Conservation (phyloP, 306 rosid genomes). For the Pterocarpus macrocarpus region DNA sequence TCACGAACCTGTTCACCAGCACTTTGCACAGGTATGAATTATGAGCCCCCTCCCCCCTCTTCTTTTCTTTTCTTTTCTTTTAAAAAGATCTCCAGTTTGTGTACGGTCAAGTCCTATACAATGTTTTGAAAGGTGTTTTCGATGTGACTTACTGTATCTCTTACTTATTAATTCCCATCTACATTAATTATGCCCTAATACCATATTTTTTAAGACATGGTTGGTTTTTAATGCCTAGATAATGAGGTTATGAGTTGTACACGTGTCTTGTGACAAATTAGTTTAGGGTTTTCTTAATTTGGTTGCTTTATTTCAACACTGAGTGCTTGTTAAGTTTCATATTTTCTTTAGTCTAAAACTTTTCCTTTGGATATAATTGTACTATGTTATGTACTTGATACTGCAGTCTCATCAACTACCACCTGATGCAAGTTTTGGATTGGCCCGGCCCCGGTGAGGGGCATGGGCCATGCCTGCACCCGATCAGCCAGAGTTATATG, state of each 20-base stretch:
- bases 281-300: background rate
- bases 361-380: conserved; percentile 15
- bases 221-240: background rate
- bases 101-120: background rate
- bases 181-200: background rate
- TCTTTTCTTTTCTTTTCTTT: too few species aligned
- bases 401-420: conserved; percentile 90
- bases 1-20: conserved; percentile 89
- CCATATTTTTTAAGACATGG: background rate
- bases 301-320: conserved; percentile 21
- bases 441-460: conserved; percentile 99
- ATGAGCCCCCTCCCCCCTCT: background rate
- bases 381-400: conserved; percentile 44
- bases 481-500: conserved; percentile 62
- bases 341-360: background rate
- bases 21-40: conserved; percentile 79
- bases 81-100: conserved; percentile 8
- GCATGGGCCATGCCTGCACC: conserved; percentile 98
- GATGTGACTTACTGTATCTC: background rate
- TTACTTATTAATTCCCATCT: background rate
- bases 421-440: conserved; percentile 93
- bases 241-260: background rate
- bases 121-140: conserved; percentile 15
- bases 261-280: background rate
- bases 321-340: conserved; percentile 2